Conservation (phyloP, 805 yeast species). For the Teunomyces barrocoloradensis region DNA sequence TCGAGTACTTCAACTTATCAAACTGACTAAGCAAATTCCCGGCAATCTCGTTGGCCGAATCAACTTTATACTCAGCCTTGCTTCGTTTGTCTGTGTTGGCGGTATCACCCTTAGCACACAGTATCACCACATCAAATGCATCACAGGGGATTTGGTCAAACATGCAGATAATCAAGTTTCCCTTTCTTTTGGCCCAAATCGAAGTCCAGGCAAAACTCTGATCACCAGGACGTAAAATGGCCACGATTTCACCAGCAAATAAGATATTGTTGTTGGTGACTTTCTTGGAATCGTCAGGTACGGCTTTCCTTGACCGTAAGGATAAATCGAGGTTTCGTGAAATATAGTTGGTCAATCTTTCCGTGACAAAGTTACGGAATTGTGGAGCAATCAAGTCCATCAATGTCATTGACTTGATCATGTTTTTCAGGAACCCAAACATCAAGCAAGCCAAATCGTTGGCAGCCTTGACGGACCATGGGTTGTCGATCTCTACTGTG, state of each 20-base stretch:
- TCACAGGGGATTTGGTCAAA: conserved; percentile 75
- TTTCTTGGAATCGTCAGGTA: conserved; percentile 11
- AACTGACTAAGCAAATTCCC: conserved; percentile 29
- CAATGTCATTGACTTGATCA: conserved; percentile 59
- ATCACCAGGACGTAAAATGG: conserved; percentile 65
- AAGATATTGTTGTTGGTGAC: conserved; percentile 44
- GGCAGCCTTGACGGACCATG: conserved; percentile 81
- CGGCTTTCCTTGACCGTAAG: conserved; percentile 14
- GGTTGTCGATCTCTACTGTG: conserved; percentile 69
- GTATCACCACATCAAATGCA: conserved; percentile 23
- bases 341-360: conserved; percentile 42
- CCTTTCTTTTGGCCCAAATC: conserved; percentile 82
- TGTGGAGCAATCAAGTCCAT: conserved; percentile 78
- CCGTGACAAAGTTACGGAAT: conserved; percentile 65
- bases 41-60: conserved; percentile 30
- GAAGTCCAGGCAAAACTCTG: conserved; percentile 77
- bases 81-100: conserved; percentile 3
- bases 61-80: conserved; percentile 17
- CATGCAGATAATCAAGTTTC: conserved; percentile 71
- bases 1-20: conserved; percentile 13
- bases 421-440: conserved; percentile 73
- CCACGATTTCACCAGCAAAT: conserved; percentile 82
- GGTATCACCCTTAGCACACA: conserved; percentile 8
- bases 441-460: conserved; percentile 87
- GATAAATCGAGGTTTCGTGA: conserved; percentile 14